Conservation (phyloP, 2,329 filamentous ascomycete species). For the Alternaria arbusti region DNA sequence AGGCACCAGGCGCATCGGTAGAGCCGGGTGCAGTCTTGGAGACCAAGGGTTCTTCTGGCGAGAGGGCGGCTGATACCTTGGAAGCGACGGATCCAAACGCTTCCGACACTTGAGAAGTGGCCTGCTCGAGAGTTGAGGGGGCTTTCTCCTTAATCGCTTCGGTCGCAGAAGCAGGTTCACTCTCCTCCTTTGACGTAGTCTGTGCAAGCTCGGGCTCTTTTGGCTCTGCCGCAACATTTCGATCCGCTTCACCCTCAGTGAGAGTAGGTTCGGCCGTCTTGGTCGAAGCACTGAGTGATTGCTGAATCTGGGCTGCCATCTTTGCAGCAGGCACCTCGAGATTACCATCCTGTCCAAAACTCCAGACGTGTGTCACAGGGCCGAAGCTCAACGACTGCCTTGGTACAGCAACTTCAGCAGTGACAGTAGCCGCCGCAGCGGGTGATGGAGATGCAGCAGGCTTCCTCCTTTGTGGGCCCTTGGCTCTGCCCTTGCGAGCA, state of each 20-base stretch:
- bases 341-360: slow-evolving; percentile 42
- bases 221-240: slow-evolving; percentile 7
- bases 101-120: slow-evolving; percentile 4
- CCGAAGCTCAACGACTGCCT: slow-evolving; percentile 33
- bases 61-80: slow-evolving; percentile 4
- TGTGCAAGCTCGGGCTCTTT: slow-evolving; percentile 14
- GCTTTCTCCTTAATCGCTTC: not conserved
- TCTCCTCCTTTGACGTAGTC: slow-evolving; percentile 8
- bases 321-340: slow-evolving; percentile 42
- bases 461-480: slow-evolving; percentile 81
- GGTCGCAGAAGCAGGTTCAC: slow-evolving; percentile 3
- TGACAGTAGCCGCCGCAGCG: slow-evolving; percentile 51
- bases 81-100: slow-evolving; percentile 1
- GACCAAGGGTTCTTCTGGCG: slow-evolving; percentile 17
- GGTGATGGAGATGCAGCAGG: slow-evolving; percentile 69
- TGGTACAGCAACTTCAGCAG: slow-evolving; percentile 46
- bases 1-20: slow-evolving; percentile 28
- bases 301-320: slow-evolving; percentile 36
- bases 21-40: slow-evolving; percentile 18
- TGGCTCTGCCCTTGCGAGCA: slow-evolving; percentile 87
- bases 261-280: slow-evolving; percentile 8
- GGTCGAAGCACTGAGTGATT: slow-evolving; percentile 18
- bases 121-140: slow-evolving; percentile 1
- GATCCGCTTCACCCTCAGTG: slow-evolving; percentile 9
- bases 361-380: slow-evolving; percentile 42